phyloP scores from a whole-genome alignment of 768 basidiomycete species.

The Tephrocybe sp. region DNA sequence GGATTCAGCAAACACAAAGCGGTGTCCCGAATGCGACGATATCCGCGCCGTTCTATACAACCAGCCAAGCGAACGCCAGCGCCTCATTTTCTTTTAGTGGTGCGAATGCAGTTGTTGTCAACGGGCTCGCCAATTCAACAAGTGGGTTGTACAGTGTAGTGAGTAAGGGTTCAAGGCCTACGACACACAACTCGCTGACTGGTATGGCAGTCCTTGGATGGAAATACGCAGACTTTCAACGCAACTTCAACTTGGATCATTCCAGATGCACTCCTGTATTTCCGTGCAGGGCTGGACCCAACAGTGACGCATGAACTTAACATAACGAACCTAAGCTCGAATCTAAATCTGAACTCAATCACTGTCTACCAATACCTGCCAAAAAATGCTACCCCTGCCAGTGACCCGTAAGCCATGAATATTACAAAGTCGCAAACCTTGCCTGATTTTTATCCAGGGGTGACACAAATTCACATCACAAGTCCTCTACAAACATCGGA shows the following conservation, averaged over 20 bases:
- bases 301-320: constrained; percentile 13
- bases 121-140: constrained; percentile 11
- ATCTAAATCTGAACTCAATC: constrained; percentile 18
- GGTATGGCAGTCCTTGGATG: constrained; percentile 17
- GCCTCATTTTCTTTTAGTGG: constrained; percentile 19
- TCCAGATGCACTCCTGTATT: constrained; percentile 20
- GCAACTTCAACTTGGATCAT: constrained; percentile 16
- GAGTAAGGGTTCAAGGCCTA: neutral
- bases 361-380: constrained; percentile 15
- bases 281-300: constrained; percentile 18
- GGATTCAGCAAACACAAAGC: constrained; percentile 8
- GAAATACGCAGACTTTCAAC: constrained; percentile 11
- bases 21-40: constrained; percentile 19
- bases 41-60: constrained; percentile 15
- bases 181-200: neutral
- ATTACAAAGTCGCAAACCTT: neutral
- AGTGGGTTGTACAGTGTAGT: constrained; percentile 21
- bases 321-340: constrained; percentile 16
- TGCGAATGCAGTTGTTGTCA: constrained; percentile 16
- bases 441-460: neutral
- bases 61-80: constrained; percentile 14
- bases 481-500: constrained; percentile 10
- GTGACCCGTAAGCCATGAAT: constrained; percentile 5
- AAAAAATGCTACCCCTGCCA: constrained; percentile 3
- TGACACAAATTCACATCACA: neutral